These are phyloP conservation scores for Rubroboletus satanas DNA, from an alignment of 768 basidiomycete genomes.

Conservation along the genomic window DNA sequence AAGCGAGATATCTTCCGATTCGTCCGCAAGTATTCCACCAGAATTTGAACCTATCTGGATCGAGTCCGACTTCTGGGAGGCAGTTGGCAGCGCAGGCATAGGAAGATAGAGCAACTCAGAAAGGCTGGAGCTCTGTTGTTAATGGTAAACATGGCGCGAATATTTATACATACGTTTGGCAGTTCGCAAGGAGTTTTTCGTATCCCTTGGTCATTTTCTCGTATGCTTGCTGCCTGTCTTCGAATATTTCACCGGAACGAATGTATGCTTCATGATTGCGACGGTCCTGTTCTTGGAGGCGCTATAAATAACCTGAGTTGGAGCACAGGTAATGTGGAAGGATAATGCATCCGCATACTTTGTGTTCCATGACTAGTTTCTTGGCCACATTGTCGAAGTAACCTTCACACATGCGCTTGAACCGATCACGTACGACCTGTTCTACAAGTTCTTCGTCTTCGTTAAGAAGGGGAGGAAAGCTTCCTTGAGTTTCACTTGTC, in stretches of 20 bases:
- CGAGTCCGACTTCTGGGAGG: conserved; percentile 76
- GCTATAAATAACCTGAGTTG: conserved; percentile 42
- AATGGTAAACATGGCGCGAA: background rate
- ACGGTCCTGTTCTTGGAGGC: conserved; percentile 93
- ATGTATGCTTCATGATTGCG: conserved; percentile 99
- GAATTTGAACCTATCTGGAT: conserved; percentile 64
- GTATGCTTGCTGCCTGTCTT: conserved; percentile 97
- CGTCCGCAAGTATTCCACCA: conserved; percentile 44
- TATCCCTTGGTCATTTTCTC: conserved; percentile 98
- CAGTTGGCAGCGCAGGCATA: conserved; percentile 79
- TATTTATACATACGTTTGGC: conserved; percentile 66
- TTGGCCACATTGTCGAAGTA: conserved; percentile 92
- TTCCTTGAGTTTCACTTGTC: conserved; percentile 31
- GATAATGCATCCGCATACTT: conserved; percentile 44
- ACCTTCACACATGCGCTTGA: conserved; percentile 88
- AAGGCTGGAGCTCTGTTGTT: conserved; percentile 45
- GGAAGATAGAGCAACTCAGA: conserved; percentile 87
- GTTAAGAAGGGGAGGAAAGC: conserved; percentile 39
- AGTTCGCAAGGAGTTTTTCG: conserved; percentile 84
- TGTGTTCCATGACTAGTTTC: conserved; percentile 88
- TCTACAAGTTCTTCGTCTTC: conserved; percentile 79
- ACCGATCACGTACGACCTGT: conserved; percentile 79
- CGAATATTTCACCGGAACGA: conserved; percentile 97
- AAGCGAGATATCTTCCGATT: conserved; percentile 50
- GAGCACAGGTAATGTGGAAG: background rate